Percentiles rank a stretch among this genome's conserved stretches.
phyloP scores from a whole-genome alignment of 2,329 filamentous ascomycete species.

The Epichloe glyceriae region DNA sequence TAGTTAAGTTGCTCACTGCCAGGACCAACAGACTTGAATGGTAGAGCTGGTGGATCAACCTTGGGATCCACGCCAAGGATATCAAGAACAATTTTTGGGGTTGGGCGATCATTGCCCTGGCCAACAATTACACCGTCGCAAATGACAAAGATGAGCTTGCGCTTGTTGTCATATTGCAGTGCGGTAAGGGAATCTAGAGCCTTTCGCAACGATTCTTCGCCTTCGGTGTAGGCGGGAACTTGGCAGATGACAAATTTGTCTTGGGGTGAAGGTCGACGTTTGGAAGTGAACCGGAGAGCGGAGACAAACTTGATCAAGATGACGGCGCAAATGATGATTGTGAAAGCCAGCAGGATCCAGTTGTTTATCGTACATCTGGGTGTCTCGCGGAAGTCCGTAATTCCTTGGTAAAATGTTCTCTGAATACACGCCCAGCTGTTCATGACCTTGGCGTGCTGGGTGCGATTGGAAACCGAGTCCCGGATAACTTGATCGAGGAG shows the following conservation, averaged over 20 bases:
- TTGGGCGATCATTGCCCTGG: conserved; percentile 89
- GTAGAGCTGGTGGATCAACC: conserved; percentile 83
- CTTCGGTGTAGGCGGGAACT: conserved; percentile 94
- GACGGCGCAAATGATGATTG: conserved; percentile 68
- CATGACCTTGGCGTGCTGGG: conserved; percentile 33
- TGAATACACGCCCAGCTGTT: conserved; percentile 72
- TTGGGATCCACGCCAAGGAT: conserved; percentile 96
- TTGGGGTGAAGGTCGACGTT: conserved; percentile 76
- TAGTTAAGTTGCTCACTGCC: conserved; percentile 93
- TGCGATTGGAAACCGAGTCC: conserved; percentile 35
- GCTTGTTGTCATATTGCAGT: conserved; percentile 94
- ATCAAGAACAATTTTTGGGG: conserved; percentile 93
- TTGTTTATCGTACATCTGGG: conserved; percentile 77
- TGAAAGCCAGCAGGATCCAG: conserved; percentile 78
- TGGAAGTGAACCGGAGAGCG: conserved; percentile 85
- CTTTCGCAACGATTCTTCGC: conserved; percentile 86
- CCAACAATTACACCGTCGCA: conserved; percentile 97
- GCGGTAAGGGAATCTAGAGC: conserved; percentile 89
- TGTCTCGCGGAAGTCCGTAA: conserved; percentile 68
- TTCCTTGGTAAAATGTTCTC: conserved; percentile 71
- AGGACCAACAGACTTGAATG: conserved; percentile 84
- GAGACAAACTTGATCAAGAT: conserved; percentile 83
- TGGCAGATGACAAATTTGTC: conserved; percentile 99
- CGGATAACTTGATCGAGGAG: conserved; percentile 45
- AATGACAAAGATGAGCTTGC: conserved; percentile 90